Conservation (phyloP, 306 rosid genomes). For the Pyrus betulifolia region DNA sequence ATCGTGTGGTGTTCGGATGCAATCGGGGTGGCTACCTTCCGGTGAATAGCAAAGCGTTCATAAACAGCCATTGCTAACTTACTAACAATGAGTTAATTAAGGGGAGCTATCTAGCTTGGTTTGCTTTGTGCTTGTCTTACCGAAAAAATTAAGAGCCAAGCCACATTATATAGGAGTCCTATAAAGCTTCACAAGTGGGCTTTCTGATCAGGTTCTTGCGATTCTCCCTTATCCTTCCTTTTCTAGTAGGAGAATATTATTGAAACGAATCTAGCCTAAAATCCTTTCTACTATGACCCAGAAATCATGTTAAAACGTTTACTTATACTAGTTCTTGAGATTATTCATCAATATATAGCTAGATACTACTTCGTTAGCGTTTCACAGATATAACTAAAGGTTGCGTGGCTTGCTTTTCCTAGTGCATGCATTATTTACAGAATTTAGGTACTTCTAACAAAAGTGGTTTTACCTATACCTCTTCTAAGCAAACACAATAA, state of each 20-base stretch:
- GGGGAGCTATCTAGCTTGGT: background rate
- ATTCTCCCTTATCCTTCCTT: background rate
- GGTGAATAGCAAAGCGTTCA: background rate
- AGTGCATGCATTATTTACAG: background rate
- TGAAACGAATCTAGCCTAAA: background rate
- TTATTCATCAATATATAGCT: background rate
- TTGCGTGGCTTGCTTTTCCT: background rate
- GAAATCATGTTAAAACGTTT: background rate
- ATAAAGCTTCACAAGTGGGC: background rate
- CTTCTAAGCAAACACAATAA: background rate
- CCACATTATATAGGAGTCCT: background rate
- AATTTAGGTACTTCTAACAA: background rate
- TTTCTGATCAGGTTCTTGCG: background rate
- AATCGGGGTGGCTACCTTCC: background rate
- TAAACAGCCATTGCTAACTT: background rate
- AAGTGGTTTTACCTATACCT: background rate
- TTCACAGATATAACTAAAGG: background rate
- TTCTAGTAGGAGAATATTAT: background rate
- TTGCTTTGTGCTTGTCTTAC: background rate
- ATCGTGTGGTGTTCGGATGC: background rate
- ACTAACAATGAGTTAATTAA: background rate
- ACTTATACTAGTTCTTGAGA: background rate
- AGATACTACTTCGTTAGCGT: no score
- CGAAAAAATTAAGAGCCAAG: background rate
- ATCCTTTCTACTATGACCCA: background rate